Base-by-base conservation (phyloP, 345 rosid genomes). In the Aurinia saxatilis region DNA sequence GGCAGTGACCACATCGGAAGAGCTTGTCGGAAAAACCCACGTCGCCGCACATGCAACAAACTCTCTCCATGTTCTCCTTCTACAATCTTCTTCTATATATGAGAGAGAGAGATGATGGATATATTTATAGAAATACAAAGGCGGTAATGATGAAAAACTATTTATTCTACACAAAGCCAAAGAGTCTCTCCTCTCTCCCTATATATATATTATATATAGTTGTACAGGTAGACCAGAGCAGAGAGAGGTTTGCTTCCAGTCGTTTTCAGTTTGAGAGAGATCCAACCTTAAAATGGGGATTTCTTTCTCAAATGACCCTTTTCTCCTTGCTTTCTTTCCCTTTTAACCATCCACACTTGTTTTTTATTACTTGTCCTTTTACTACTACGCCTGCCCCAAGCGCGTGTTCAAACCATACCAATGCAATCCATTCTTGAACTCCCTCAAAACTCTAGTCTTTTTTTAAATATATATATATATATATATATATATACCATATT, bases 31-130 rank as follows among this genome's bases (percentile, higher is more conserved):
- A 9, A 23, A 70, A 70, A 17, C 74, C 74, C 0, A 70, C 74
- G 44, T 70, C 74, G 37, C 68, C 74, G 51, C 74, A 70, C 74
- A 70, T 61, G 60, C 74, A 62, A 35, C 74, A 62, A 8, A 62
- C 57, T 55, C 14, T 62, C 57, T 61, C 73, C 67, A 60, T 60
- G 14, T 30, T 67, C 37, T 56, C 18, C n/a, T 21, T 4, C 25
- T 40, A 18, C 15, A 8, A 13, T 16, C 9, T 14, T 59, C 6
- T 30, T n/a, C 2, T 40, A 40, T 40, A 39, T 40, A 15, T n/a
- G n/a, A n/a, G n/a, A n/a, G n/a, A n/a, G n/a, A n/a, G n/a, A n/a
- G n/a, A n/a, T n/a, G n/a, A n/a, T n/a, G n/a, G n/a, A n/a, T n/a
- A n/a, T n/a, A n/a, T 10, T 1, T 9, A 51, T 33, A 10, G 37